Conservation (phyloP, 371 early-diverging fungal species). For the Smittium culicis region DNA sequence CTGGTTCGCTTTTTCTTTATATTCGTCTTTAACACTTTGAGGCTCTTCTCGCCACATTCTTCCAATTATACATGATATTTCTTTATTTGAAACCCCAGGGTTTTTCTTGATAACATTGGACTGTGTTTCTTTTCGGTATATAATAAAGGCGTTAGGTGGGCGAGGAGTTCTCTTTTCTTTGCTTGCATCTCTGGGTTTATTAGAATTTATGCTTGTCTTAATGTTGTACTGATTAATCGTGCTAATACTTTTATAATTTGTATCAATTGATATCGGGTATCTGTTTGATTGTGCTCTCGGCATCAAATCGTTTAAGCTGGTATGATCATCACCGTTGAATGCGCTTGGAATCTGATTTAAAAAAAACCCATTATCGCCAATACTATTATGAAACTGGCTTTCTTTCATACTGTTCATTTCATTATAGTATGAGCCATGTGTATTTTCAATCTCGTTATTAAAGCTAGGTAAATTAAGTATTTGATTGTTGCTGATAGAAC, state of each 20-base stretch:
- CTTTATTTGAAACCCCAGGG: constrained; percentile 49
- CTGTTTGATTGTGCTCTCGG: background rate
- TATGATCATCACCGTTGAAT: background rate
- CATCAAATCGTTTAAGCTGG: background rate
- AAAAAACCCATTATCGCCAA: background rate
- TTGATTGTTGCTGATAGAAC: background rate
- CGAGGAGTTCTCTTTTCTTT: constrained; percentile 33
- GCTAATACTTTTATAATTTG: background rate
- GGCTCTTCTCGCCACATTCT: constrained; percentile 48
- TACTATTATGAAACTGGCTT: background rate
- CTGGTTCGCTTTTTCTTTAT: constrained; percentile 36
- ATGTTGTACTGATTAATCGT: background rate
- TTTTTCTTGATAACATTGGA: constrained; percentile 39
- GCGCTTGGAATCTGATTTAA: background rate
- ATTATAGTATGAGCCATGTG: background rate
- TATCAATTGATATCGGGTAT: background rate
- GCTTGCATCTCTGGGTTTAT: background rate
- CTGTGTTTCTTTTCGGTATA: constrained; percentile 51
- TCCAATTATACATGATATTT: constrained; percentile 50
- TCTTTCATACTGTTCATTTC: background rate
- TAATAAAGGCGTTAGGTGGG: constrained; percentile 41
- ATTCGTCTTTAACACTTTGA: constrained; percentile 39
- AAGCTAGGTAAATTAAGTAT: background rate
- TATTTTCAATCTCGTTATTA: background rate
- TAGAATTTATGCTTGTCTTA: background rate